A percentile compares a stretch with the other conserved stretches of the same genome.
phyloP scores from a whole-genome alignment of 2,329 filamentous ascomycete species.

The Anisogramma anomala region DNA sequence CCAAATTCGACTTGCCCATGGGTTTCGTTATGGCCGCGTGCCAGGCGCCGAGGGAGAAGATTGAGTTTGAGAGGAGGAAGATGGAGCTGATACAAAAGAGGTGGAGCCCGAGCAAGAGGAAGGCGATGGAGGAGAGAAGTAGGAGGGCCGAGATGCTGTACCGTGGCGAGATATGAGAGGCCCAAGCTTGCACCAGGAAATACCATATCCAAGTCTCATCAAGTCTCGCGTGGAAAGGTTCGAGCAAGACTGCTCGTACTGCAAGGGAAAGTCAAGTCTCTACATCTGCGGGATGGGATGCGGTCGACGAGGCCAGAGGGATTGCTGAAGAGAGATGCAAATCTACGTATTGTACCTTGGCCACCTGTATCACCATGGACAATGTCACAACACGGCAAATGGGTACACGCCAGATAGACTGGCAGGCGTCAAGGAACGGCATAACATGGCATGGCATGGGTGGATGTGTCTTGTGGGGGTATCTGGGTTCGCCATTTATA shows the following conservation, averaged over 20 bases:
- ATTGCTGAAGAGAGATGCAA: neutral
- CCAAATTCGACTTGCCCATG: slow-evolving; percentile 43
- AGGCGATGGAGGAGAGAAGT: slow-evolving; percentile 43
- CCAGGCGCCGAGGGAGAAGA: slow-evolving; percentile 37
- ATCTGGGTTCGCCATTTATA: slow-evolving; percentile 6
- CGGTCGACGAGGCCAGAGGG: neutral
- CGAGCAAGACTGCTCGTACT: neutral
- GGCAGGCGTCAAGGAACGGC: neutral
- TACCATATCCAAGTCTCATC: neutral
- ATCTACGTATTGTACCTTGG: neutral
- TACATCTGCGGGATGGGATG: neutral
- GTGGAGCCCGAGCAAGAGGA: slow-evolving; percentile 45
- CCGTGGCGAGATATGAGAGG: slow-evolving; percentile 36
- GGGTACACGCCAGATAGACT: slow-evolving; percentile 1
- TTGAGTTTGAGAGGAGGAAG: slow-evolving; percentile 32
- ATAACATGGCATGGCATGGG: neutral
- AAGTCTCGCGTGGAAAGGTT: neutral
- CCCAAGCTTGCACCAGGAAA: neutral
- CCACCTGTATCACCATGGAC: neutral
- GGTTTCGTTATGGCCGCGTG: slow-evolving; percentile 49
- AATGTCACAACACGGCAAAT: neutral
- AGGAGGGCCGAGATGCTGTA: slow-evolving; percentile 43
- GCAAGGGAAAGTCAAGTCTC: neutral
- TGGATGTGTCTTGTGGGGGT: neutral
- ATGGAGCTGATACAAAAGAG: slow-evolving; percentile 37